Conservation (phyloP, 441 rosid species). For the Erodium texanum region DNA sequence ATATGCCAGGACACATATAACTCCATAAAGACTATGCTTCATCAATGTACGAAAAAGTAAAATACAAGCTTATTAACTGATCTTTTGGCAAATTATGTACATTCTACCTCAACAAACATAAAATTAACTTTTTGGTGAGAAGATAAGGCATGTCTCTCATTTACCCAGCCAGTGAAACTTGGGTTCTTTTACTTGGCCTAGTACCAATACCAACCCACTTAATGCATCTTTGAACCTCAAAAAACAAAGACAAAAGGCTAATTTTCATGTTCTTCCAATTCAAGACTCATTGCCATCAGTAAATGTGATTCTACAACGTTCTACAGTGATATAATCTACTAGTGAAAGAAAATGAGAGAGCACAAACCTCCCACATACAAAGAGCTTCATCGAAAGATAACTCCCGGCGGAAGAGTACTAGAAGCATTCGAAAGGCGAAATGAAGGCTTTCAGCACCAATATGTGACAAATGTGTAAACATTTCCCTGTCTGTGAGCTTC, state of each 20-base stretch:
- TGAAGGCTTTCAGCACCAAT: slow-evolving; percentile 96
- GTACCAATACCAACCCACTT: background rate
- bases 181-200: background rate
- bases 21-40: background rate
- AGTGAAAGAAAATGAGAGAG: slow-evolving; percentile 11
- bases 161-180: background rate
- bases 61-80: background rate
- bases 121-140: background rate
- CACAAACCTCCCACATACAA: slow-evolving; percentile 89
- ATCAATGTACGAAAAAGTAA: background rate
- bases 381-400: slow-evolving; percentile 77
- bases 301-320: background rate
- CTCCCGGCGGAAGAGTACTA: slow-evolving; percentile 86
- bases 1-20: background rate
- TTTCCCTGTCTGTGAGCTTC: slow-evolving; percentile 76
- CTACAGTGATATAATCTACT: background rate
- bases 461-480: slow-evolving; percentile 59
- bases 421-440: slow-evolving; percentile 90
- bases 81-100: background rate
- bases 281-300: background rate
- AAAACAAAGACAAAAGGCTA: background rate
- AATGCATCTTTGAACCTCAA: background rate
- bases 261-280: background rate
- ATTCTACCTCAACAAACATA: background rate
- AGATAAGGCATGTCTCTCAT: background rate